These are phyloP conservation scores for Ceratocystis eucalypticola DNA, from an alignment of 2,329 filamentous ascomycete species.

Conservation along the genomic window DNA sequence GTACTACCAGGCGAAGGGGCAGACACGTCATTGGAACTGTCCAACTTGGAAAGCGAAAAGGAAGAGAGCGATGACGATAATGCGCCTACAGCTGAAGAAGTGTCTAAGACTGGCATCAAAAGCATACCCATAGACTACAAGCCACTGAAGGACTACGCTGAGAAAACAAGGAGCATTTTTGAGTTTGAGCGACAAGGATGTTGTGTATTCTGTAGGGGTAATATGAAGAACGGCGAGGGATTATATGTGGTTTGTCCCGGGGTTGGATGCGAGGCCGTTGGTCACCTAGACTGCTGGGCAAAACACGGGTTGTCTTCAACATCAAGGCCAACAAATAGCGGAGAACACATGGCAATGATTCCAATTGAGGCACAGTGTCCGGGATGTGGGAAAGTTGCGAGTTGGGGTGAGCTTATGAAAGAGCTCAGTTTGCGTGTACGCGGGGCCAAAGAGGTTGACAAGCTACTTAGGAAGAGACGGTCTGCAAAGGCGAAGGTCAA, in stretches of 20 bases:
- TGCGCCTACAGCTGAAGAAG: background rate
- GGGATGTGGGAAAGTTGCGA: constrained; percentile 45
- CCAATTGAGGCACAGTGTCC: constrained; percentile 61
- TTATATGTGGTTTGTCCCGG: constrained; percentile 46
- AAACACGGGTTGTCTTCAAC: constrained; percentile 32
- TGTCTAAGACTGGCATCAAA: constrained; percentile 35
- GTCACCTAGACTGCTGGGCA: constrained; percentile 48
- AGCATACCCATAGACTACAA: constrained; percentile 43
- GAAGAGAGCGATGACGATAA: background rate
- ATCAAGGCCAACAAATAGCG: constrained; percentile 22
- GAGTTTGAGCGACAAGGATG: constrained; percentile 42
- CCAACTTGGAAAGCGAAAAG: background rate
- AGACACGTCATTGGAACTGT: constrained; percentile 1
- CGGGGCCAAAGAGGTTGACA: constrained; percentile 55
- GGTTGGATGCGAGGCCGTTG: constrained; percentile 40
- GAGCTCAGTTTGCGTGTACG: constrained; percentile 64
- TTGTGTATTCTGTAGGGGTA: constrained; percentile 40
- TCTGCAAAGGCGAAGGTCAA: constrained; percentile 22
- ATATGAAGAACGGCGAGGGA: constrained; percentile 35
- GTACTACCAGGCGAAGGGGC: background rate
- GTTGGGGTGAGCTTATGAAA: constrained; percentile 69
- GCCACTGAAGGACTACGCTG: constrained; percentile 39
- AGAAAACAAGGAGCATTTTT: constrained; percentile 41
- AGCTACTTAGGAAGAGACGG: constrained; percentile 46
- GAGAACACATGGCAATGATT: constrained; percentile 36